These are phyloP conservation scores for Extremus antarcticus DNA, from an alignment of 495 filamentous ascomycete species.

Conservation along the genomic window DNA sequence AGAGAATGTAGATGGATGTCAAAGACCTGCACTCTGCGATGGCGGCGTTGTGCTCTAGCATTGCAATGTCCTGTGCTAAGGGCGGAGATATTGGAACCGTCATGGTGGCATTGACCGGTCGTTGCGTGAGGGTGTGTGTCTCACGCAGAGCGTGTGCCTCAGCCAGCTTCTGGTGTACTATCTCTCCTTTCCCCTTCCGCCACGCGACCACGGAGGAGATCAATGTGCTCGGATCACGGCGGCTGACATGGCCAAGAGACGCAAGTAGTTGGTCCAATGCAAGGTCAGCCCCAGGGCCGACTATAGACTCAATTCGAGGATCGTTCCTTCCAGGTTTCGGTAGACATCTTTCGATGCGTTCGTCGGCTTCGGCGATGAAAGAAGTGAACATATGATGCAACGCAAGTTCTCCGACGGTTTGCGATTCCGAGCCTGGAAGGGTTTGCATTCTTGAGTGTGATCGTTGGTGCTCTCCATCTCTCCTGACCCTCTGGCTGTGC, in stretches of 20 bases:
- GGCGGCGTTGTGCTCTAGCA: conserved; percentile 51
- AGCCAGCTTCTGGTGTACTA: conserved; percentile 36
- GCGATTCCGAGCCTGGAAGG: conserved; percentile 60
- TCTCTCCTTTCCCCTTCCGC: conserved; percentile 89
- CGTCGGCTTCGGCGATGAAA: conserved; percentile 77
- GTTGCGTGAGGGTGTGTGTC: background rate
- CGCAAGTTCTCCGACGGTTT: conserved; percentile 92
- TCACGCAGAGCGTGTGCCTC: conserved; percentile 13
- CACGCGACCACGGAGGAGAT: conserved; percentile 97
- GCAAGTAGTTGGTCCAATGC: conserved; percentile 93
- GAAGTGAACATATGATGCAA: conserved; percentile 93
- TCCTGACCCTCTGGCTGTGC: conserved; percentile 53
- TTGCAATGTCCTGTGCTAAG: conserved; percentile 1
- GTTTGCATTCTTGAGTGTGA: conserved; percentile 67
- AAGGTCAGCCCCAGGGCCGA: conserved; percentile 76
- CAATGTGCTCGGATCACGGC: conserved; percentile 85
- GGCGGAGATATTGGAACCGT: conserved; percentile 2
- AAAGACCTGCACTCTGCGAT: conserved; percentile 78
- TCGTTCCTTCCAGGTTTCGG: conserved; percentile 62
- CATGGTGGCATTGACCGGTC: background rate
- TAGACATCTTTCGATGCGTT: conserved; percentile 80
- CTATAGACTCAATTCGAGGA: conserved; percentile 73
- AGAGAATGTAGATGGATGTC: conserved; percentile 89
- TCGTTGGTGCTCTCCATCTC: conserved; percentile 65
- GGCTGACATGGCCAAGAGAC: conserved; percentile 84